Percentiles rank a stretch among this genome's conserved stretches.
Conservation (phyloP, 371 early-diverging fungal genomes). For the Rhizopus stolonifer region DNA sequence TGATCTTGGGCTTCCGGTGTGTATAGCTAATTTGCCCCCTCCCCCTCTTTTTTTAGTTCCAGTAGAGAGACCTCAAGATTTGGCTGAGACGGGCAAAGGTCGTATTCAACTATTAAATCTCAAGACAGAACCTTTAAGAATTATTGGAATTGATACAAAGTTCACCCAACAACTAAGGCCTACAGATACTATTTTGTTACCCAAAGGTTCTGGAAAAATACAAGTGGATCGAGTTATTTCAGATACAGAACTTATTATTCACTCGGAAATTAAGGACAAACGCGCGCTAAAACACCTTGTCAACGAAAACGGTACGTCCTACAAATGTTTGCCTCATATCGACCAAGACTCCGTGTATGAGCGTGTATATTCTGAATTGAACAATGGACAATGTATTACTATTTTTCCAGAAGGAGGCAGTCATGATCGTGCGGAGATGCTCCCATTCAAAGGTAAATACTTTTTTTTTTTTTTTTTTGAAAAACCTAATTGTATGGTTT, state of each 20-base stretch:
- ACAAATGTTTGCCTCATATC: constrained; percentile 82
- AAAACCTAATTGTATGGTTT: neutral
- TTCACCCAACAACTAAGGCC: constrained; percentile 69
- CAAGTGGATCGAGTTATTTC: constrained; percentile 70
- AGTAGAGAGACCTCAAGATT: constrained; percentile 88
- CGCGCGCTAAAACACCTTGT: constrained; percentile 62
- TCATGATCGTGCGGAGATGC: constrained; percentile 93
- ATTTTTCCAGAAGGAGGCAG: constrained; percentile 98
- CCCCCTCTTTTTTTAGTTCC: constrained; percentile 62
- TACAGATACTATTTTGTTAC: constrained; percentile 60
- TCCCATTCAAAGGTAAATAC: constrained; percentile 82
- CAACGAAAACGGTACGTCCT: constrained; percentile 61
- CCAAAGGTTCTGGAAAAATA: constrained; percentile 54
- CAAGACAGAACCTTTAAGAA: constrained; percentile 60
- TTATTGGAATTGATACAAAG: constrained; percentile 68
- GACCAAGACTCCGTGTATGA: constrained; percentile 86
- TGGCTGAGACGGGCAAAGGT: constrained; percentile 72
- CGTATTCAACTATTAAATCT: constrained; percentile 63
- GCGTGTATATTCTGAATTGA: constrained; percentile 78
- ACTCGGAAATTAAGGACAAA: constrained; percentile 66
- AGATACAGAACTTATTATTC: constrained; percentile 73
- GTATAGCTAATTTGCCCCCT: neutral
- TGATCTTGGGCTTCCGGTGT: neutral
- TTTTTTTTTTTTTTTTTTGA: neutral
- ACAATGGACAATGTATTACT: constrained; percentile 84